Conservation (phyloP, 768 basidiomycete genomes). For the Boletus sp. region DNA sequence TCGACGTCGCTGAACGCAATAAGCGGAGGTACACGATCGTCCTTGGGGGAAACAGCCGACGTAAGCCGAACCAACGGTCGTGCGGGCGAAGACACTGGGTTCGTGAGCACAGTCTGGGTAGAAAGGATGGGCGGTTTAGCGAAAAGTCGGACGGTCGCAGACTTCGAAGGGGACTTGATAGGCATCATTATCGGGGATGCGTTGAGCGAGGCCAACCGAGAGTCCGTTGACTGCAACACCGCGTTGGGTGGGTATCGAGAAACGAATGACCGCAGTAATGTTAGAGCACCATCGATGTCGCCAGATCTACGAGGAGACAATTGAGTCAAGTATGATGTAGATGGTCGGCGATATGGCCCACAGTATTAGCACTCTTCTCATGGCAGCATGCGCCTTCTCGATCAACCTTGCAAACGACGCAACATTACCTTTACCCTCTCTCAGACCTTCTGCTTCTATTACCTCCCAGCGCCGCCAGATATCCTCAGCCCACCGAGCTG, state of each 20-base stretch:
- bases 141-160: constrained; percentile 19
- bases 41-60: constrained; percentile 55
- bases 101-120: constrained; percentile 52
- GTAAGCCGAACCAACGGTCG: constrained; percentile 74
- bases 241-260: constrained; percentile 58
- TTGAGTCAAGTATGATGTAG: background rate
- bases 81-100: constrained; percentile 17
- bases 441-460: constrained; percentile 41
- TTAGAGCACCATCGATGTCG: constrained; percentile 51
- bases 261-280: constrained; percentile 60
- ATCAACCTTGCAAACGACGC: constrained; percentile 45
- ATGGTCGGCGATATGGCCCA: constrained; percentile 37
- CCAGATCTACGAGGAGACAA: constrained; percentile 38
- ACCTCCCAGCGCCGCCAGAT: constrained; percentile 66
- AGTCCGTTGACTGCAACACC: constrained; percentile 38
- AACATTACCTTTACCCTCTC: constrained; percentile 20
- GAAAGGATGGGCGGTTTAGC: constrained; percentile 52
- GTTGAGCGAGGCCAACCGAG: background rate
- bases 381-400: constrained; percentile 67
- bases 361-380: constrained; percentile 64
- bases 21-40: constrained; percentile 79
- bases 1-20: constrained; percentile 78
- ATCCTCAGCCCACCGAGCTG: constrained; percentile 52
- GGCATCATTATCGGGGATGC: background rate
- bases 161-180: constrained; percentile 1